These are phyloP conservation scores for Pezicula rhizophila DNA, from an alignment of 2,329 filamentous ascomycete genomes.

Conservation along the genomic window DNA sequence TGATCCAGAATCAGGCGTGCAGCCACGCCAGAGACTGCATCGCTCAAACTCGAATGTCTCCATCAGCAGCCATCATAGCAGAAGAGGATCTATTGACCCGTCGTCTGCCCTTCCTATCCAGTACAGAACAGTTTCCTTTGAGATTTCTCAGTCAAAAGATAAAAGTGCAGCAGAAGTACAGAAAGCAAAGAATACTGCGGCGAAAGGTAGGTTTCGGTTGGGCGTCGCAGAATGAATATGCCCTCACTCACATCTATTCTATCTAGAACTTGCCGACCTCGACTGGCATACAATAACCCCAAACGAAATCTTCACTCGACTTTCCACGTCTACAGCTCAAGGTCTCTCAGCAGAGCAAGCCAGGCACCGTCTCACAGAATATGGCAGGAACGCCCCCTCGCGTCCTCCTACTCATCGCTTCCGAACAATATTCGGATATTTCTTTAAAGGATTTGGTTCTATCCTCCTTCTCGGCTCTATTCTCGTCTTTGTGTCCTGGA, in stretches of 20 bases:
- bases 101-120: conserved; percentile 43
- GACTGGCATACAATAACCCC: conserved; percentile 61
- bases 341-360: conserved; percentile 58
- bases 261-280: conserved; percentile 51
- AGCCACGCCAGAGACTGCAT: conserved; percentile 13
- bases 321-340: conserved; percentile 47
- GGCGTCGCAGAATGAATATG: not conserved
- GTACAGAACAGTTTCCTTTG: conserved; percentile 49
- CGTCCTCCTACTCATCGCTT: conserved; percentile 56
- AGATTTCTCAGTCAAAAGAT: conserved; percentile 49
- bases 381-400: conserved; percentile 63
- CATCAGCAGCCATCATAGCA: conserved; percentile 21
- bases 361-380: conserved; percentile 46
- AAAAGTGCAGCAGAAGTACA: conserved; percentile 34
- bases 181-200: conserved; percentile 37
- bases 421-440: conserved; percentile 57
- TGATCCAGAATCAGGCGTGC: conserved; percentile 16
- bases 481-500: conserved; percentile 73
- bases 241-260: conserved; percentile 10
- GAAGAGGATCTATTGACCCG: conserved; percentile 32
- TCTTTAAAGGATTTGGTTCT: conserved; percentile 72
- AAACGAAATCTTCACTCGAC: conserved; percentile 52
- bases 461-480: conserved; percentile 64
- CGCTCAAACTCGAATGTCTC: conserved; percentile 23
- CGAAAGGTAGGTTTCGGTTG: conserved; percentile 32